These are phyloP conservation scores for Malassezia brasiliensis DNA, from an alignment of 1,284 basidiomycete genomes.

Conservation along the genomic window DNA sequence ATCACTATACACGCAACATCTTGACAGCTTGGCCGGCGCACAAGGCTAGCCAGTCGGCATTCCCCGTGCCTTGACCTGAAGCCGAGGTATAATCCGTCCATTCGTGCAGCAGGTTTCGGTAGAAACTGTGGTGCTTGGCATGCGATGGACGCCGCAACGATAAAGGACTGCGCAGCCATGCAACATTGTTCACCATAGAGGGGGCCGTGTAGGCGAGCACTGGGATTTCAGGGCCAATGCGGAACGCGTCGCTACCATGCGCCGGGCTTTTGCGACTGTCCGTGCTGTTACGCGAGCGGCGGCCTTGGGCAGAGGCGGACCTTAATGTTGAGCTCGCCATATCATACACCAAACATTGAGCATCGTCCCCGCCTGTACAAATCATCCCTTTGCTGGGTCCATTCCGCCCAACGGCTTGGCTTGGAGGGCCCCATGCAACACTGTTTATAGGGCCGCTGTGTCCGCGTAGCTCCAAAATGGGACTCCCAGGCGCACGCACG, in stretches of 20 bases:
- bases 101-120: slow-evolving; percentile 38
- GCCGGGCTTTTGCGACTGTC: slow-evolving; percentile 14
- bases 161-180: slow-evolving; percentile 35
- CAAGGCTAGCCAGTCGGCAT: slow-evolving; percentile 26
- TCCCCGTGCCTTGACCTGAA: neutral
- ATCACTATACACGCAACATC: slow-evolving; percentile 22
- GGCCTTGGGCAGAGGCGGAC: slow-evolving; percentile 41
- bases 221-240: slow-evolving; percentile 39
- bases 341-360: slow-evolving; percentile 45
- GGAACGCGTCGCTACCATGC: slow-evolving; percentile 24
- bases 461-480: slow-evolving; percentile 44
- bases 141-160: slow-evolving; percentile 19
- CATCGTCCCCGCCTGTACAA: slow-evolving; percentile 45
- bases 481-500: slow-evolving; percentile 44
- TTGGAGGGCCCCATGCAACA: slow-evolving; percentile 45
- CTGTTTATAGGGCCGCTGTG: slow-evolving; percentile 43
- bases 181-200: slow-evolving; percentile 46
- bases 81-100: slow-evolving; percentile 41
- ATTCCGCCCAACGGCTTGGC: slow-evolving; percentile 25
- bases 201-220: slow-evolving; percentile 41
- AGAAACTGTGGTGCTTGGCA: slow-evolving; percentile 22
- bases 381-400: slow-evolving; percentile 46
- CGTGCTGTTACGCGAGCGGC: slow-evolving; percentile 39
- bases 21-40: slow-evolving; percentile 19
- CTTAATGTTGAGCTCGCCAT: slow-evolving; percentile 41